Evolutionary conservation across 805 yeast genomes (phyloP).

Genomic region (Saccharomycopsis vini): DNA sequence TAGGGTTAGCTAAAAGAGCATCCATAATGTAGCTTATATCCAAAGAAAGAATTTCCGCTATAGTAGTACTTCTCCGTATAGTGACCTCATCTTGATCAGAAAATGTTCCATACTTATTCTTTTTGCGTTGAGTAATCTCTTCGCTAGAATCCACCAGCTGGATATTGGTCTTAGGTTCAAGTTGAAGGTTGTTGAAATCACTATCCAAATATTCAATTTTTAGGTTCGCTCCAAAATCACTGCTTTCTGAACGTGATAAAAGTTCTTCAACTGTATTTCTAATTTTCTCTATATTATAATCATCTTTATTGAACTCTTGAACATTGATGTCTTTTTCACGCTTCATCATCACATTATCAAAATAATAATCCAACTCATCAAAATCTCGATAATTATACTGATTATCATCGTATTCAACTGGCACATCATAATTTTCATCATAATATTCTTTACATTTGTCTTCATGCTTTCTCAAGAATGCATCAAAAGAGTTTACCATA

Average conservation of each 20-base stretch:
- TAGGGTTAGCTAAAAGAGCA: slow-evolving; percentile 7
- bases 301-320: slow-evolving; percentile 6
- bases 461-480: slow-evolving; percentile 8
- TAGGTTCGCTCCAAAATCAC: too few relatives aligned
- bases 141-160: too few relatives aligned
- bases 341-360: slow-evolving; percentile 5
- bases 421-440: slow-evolving; percentile 1
- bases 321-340: neutral
- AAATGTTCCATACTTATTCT: too few relatives aligned
- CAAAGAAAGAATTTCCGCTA: slow-evolving; percentile 14
- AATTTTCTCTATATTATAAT: slow-evolving; percentile 12
- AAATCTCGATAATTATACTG: slow-evolving; percentile 14
- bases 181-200: too few relatives aligned
- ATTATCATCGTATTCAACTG: neutral
- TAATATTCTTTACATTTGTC: slow-evolving; percentile 1
- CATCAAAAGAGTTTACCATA: slow-evolving; percentile 12
- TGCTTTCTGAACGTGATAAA: too few relatives aligned
- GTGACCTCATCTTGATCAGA: slow-evolving; percentile 5
- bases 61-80: slow-evolving; percentile 12
- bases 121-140: too few relatives aligned
- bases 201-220: neutral
- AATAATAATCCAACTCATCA: slow-evolving; percentile 15
- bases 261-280: neutral
- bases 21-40: slow-evolving; percentile 12
- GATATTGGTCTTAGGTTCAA: too few relatives aligned